Evolutionary conservation across 805 yeast species (phyloP), one percentile per base, ranked within the genome.

Genomic region (Zygoascus bituminiphila): DNA sequence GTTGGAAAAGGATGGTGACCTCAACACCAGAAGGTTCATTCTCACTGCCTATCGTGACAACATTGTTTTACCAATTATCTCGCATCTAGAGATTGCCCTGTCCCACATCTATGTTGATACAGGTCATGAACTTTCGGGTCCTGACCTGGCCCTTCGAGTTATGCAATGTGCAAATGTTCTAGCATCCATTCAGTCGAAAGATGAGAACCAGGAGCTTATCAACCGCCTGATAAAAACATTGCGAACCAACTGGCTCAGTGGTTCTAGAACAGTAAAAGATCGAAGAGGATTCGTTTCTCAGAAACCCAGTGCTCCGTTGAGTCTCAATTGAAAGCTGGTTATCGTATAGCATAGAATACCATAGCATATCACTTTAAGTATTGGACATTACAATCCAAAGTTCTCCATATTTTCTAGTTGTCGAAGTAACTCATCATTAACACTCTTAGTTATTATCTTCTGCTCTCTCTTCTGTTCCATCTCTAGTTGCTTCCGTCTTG

Each of bases 81-180:
- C 55, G 10, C 49, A 61, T 21, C 48, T 67, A 29, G 58, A 54
- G 24, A n/a, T 39, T 4, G 25, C 46, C 7, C n/a, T 33, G 44
- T 29, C 42, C 15, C 29, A 10, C 21, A 25, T 39, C 15, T 43
- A 31, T 45, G 42, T 22, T 42, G 51, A 52, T 17, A 43, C 53
- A 8, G 47, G 53, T 26, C 42, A 53, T 6, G 53, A 49, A 4
- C 23, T 45, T 14, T 42, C 51, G 4, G 48, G 54, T 7, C 44
- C 56, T 1, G 62, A 58, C 9, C 47, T 56, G 2, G 57, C 62
- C 23, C 59, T 70, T 23, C 61, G 70, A 2, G 59, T 83, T 25
- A 62, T 80, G 9, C 86, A 81, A 57, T 83, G 91, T 56, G 74
- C 82, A 53, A 79, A 83, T 6, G 67, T 78, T 24, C 60, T 84